These are phyloP conservation scores for Hemerocallis citrina DNA, from an alignment of 106 monocot species.

Conservation along the genomic window DNA sequence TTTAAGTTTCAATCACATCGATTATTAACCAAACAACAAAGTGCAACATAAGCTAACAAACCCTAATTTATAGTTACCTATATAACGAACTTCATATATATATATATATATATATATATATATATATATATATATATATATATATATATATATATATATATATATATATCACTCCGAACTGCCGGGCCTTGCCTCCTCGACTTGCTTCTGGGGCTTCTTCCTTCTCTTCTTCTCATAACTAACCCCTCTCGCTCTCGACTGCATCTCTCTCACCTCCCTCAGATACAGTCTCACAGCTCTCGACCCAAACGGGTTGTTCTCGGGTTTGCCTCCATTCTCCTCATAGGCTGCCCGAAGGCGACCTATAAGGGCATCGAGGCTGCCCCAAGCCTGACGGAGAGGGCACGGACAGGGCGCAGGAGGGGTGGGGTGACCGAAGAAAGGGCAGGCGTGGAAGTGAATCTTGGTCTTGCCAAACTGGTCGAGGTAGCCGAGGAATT, in stretches of 20 bases:
- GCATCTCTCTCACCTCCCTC: conserved; percentile 37
- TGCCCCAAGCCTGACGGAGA: conserved; percentile 49
- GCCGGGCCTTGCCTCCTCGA: not conserved
- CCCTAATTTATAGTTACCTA: too few species aligned
- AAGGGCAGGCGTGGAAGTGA: conserved; percentile 36
- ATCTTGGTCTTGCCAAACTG: conserved; percentile 61
- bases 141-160: too few species aligned
- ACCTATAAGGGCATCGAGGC: conserved; percentile 44
- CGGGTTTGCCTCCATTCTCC: conserved; percentile 43
- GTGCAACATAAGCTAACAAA: too few species aligned
- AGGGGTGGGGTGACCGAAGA: conserved; percentile 49
- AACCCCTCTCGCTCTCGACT: conserved; percentile 40
- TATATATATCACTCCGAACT: too few species aligned
- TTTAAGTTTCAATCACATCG: too few species aligned
- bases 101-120: too few species aligned
- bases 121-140: too few species aligned
- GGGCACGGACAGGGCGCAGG: conserved; percentile 51
- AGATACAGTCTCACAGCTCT: conserved; percentile 47
- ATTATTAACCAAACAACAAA: too few species aligned
- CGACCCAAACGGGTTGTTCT: conserved; percentile 40
- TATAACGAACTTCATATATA: too few species aligned
- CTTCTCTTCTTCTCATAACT: conserved; percentile 57
- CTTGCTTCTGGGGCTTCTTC: conserved; percentile 11
- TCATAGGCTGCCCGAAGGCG: conserved; percentile 52
- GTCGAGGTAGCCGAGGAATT: conserved; percentile 53